Percentiles rank a stretch among this genome's conserved stretches.
phyloP scores from a whole-genome alignment of 192 early-diverging fungal genomes.

The Phlyctochytrium bullatum region DNA sequence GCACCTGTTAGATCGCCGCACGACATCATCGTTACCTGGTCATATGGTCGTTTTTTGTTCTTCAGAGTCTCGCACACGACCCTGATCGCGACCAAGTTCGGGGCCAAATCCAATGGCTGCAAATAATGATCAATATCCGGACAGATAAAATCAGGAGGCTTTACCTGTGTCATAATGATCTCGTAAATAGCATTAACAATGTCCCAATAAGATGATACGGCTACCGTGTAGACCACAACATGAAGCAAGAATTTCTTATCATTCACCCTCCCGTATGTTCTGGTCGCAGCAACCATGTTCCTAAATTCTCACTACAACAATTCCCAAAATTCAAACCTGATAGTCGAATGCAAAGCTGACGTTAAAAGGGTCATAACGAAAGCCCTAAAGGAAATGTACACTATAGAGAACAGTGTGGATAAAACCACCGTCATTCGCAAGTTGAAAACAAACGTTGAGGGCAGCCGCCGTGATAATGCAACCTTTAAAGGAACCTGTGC shows the following conservation, averaged over 20 bases:
- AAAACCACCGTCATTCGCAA: neutral
- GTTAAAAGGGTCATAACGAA: no score
- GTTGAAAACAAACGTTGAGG: neutral
- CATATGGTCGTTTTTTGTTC: neutral
- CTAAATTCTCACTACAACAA: no score
- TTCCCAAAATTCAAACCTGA: no score
- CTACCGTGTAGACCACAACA: neutral
- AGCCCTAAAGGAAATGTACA: neutral
- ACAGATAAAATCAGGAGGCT: neutral
- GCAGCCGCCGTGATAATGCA: neutral
- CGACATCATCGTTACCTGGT: no score
- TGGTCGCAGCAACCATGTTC: neutral
- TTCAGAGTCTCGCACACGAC: neutral
- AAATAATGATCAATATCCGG: neutral
- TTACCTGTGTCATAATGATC: neutral
- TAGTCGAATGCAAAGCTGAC: no score
- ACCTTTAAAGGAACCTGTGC: no score
- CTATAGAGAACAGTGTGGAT: neutral
- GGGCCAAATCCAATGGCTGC: neutral
- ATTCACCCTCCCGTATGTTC: neutral
- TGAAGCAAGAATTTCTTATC: neutral
- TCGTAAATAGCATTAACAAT: neutral
- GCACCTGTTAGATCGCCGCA: no score
- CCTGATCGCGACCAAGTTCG: neutral
- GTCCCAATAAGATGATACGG: neutral